Conservation (phyloP, 306 rosid genomes). For the Cicer cuneatum region DNA sequence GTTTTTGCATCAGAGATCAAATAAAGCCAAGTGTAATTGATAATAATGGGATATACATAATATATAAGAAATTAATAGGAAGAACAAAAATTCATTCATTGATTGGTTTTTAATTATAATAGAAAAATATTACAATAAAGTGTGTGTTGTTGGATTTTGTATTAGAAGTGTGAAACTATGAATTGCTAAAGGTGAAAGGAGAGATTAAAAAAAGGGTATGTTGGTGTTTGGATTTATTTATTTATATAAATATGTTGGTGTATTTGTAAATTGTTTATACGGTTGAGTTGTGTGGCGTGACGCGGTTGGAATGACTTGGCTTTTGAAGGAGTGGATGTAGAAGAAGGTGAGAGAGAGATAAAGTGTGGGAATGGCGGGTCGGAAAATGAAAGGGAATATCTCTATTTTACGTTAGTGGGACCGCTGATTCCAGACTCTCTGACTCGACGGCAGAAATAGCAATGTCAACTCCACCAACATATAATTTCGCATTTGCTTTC, state of each 20-base stretch:
- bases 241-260: no score
- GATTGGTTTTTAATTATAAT: conserved; percentile 9
- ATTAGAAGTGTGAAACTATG: conserved; percentile 20
- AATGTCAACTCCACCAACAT: conserved; percentile 43
- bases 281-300: conserved; percentile 32
- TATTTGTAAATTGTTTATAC: not conserved
- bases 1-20: conserved; percentile 16
- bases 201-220: not conserved
- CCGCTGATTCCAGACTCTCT: conserved; percentile 41
- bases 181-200: not conserved
- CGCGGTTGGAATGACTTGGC: conserved; percentile 49
- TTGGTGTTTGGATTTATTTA: conserved; percentile 16
- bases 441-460: conserved; percentile 38
- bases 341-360: conserved; percentile 8
- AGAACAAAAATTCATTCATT: conserved; percentile 20
- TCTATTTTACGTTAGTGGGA: conserved; percentile 43
- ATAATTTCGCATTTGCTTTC: not conserved
- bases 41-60: conserved; percentile 31
- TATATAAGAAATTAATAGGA: conserved; percentile 5
- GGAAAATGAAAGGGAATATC: conserved; percentile 49
- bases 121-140: not conserved
- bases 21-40: not conserved
- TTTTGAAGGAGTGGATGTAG: conserved; percentile 21
- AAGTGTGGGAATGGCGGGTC: conserved; percentile 36
- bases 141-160: conserved; percentile 7